Percentiles rank a stretch among this genome's conserved stretches.
Conservation (phyloP, 768 basidiomycete genomes). For the Leccinum obscurum region DNA sequence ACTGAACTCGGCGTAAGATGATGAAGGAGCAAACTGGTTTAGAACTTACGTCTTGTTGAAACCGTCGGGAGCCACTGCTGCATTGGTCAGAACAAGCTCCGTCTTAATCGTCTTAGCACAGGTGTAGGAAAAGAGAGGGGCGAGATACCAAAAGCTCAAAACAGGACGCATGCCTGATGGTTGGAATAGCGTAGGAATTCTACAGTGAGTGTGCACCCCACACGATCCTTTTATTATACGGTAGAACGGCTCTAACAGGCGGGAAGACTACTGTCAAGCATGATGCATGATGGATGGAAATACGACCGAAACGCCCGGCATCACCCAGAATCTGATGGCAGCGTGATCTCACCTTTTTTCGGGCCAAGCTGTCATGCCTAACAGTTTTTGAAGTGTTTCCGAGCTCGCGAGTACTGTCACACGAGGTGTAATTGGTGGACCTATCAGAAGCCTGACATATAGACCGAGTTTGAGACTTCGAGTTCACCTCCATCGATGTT, state of each 20-base stretch:
- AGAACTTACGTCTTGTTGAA: conserved; percentile 33
- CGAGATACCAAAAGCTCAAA: conserved; percentile 9
- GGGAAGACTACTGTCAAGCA: not conserved
- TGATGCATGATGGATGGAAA: not conserved
- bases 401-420: not conserved
- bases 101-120: conserved; percentile 14
- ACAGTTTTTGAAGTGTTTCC: not conserved
- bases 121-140: conserved; percentile 9
- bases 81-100: conserved; percentile 39
- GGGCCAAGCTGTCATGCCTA: not conserved
- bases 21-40: not conserved
- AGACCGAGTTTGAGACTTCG: not conserved
- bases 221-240: not conserved
- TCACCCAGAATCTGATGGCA: not conserved
- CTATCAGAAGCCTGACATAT: not conserved
- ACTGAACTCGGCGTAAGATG: conserved; percentile 15
- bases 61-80: conserved; percentile 45
- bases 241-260: not conserved
- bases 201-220: not conserved
- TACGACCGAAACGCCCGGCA: not conserved
- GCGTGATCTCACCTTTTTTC: not conserved
- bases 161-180: conserved; percentile 13
- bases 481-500: not conserved
- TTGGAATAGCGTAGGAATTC: not conserved
- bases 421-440: not conserved